Evolutionary conservation across 495 filamentous ascomycete genomes (phyloP), one percentile per base, ranked within the genome.

Genomic region (Aspergillus coremiiformis): DNA sequence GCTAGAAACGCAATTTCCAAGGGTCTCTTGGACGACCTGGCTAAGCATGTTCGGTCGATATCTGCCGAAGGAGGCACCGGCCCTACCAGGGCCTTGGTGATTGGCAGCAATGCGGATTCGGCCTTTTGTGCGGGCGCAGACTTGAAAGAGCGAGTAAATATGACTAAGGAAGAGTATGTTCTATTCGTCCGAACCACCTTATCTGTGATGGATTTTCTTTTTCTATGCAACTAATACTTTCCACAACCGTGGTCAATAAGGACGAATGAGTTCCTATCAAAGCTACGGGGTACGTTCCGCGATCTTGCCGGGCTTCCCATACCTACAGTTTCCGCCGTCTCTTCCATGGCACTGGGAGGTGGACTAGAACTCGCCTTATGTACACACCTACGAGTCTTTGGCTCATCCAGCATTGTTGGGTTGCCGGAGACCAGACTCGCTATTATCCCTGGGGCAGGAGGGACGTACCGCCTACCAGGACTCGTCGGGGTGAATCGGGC

Each of bases 51-150:
- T 42, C 70, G 81, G 46, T 75, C 77, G 29, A 78, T 96, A 23
- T 76, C 83, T 44, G 67, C 75, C 3, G 87, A 94, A 61, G 82
- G 80, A 39, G 81, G 81, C 33, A 71, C 70, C 7, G 78, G 80
- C 9, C 66, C 75, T 0, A 95, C 90, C 8, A 71, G 93, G 39
- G 89, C 84, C 0, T 59, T 98, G 58, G 80, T 97, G 17, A 53
- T 97, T 2, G 84, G 84, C 11, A 90, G 84, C 55, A 87, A 86
- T 6, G 73, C 85, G 15, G 89, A 96, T 37, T 73, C 78, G 2
- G 82, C 81, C 47, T 98, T 98, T 69, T 97, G 92, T 69, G 90
- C 94, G 0, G 93, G 93, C 26, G 93, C 93, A 1, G 92, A 98
- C 58, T 66, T 98, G 51, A 97, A 96, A 63, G 93, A 96, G 73